phyloP scores from a whole-genome alignment of 1,139 yeast genomes.

The Petasospora rhodanensis region DNA sequence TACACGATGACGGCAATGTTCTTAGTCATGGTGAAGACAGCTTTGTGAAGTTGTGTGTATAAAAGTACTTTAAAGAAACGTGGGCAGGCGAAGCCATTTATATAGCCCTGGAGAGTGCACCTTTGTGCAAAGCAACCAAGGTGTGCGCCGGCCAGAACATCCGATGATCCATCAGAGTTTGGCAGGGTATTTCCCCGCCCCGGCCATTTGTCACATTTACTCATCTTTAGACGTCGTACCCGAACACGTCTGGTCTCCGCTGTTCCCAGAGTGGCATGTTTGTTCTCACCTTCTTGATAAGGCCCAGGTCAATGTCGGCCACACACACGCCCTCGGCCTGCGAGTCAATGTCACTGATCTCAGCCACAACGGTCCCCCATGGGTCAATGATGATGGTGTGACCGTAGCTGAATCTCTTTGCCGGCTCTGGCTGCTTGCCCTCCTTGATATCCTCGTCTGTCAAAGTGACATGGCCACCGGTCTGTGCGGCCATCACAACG shows the following conservation, averaged over 20 bases:
- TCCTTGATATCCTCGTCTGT: constrained; percentile 30
- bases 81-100: too few relatives aligned
- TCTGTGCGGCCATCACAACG: constrained; percentile 90
- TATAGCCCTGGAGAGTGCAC: too few relatives aligned
- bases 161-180: too few relatives aligned
- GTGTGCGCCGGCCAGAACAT: too few relatives aligned
- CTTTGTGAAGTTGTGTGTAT: too few relatives aligned
- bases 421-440: constrained; percentile 32
- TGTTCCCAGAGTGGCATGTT: constrained; percentile 77
- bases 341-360: constrained; percentile 44
- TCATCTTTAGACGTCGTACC: constrained; percentile 17
- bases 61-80: too few relatives aligned
- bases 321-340: constrained; percentile 42
- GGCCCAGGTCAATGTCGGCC: constrained; percentile 64
- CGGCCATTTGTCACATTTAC: too few relatives aligned
- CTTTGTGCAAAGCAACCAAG: too few relatives aligned
- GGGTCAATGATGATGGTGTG: constrained; percentile 85
- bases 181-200: too few relatives aligned
- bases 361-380: constrained; percentile 78
- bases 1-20: constrained; percentile 56
- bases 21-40: too few relatives aligned
- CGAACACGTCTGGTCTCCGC: constrained; percentile 55
- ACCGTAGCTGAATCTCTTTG: constrained; percentile 64
- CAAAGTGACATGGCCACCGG: constrained; percentile 63
- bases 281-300: constrained; percentile 45